Percentiles rank a stretch among this genome's conserved stretches.
phyloP scores from a whole-genome alignment of 495 filamentous ascomycete genomes.

The Trichocladium uniseriatum region DNA sequence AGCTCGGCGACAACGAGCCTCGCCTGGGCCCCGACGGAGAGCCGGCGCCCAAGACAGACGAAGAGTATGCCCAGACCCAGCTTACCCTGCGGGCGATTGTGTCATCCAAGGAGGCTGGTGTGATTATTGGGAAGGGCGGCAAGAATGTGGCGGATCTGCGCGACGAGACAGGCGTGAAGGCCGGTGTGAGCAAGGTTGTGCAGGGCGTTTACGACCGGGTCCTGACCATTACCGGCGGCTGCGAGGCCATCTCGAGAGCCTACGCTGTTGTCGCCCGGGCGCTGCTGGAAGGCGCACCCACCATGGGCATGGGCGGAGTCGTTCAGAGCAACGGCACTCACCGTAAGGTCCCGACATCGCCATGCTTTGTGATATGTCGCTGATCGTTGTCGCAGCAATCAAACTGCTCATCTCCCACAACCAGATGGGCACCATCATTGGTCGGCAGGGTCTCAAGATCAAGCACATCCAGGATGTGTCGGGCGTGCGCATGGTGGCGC shows the following conservation, averaged over 20 bases:
- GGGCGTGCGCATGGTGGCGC: slow-evolving; percentile 95
- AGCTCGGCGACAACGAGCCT: slow-evolving; percentile 44
- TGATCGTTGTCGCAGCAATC: slow-evolving; percentile 53
- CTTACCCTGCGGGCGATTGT: slow-evolving; percentile 95
- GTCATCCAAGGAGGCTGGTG: slow-evolving; percentile 94
- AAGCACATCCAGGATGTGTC: slow-evolving; percentile 98
- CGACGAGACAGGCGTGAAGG: slow-evolving; percentile 94
- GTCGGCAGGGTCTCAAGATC: slow-evolving; percentile 91
- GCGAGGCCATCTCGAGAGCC: slow-evolving; percentile 78
- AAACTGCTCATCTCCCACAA: slow-evolving; percentile 98
- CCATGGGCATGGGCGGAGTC: slow-evolving; percentile 89
- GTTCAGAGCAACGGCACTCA: slow-evolving; percentile 80
- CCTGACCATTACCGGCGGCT: slow-evolving; percentile 80
- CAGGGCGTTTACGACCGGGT: slow-evolving; percentile 95
- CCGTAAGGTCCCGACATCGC: slow-evolving; percentile 51
- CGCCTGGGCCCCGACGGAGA: slow-evolving; percentile 59
- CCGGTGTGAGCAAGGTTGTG: slow-evolving; percentile 97
- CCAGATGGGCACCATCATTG: slow-evolving; percentile 99
- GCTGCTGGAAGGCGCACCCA: slow-evolving; percentile 82
- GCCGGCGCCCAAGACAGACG: slow-evolving; percentile 73
- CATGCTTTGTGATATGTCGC: slow-evolving; percentile 5
- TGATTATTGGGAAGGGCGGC: slow-evolving; percentile 96
- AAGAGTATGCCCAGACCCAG: slow-evolving; percentile 86
- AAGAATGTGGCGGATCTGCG: slow-evolving; percentile 97
- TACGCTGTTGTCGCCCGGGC: slow-evolving; percentile 90